Conservation (phyloP, 2,329 filamentous ascomycete genomes). For the Ceratocystis colombiana region DNA sequence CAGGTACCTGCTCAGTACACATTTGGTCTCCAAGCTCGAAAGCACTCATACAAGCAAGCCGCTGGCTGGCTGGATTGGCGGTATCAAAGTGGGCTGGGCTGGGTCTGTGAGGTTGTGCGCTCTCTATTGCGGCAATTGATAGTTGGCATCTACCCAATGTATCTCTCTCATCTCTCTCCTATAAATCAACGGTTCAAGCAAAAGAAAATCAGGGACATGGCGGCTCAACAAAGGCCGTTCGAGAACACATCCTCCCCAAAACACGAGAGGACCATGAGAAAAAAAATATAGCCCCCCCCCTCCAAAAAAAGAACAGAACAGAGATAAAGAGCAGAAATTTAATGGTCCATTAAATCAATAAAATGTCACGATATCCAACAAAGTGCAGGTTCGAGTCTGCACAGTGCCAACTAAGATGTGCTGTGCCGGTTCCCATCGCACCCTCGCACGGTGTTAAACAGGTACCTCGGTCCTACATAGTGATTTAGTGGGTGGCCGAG, state of each 20-base stretch:
- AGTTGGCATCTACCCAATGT: neutral
- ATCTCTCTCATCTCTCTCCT: neutral
- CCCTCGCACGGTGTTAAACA: constrained; percentile 4
- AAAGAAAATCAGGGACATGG: neutral
- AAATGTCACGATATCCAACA: neutral
- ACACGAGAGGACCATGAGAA: constrained; percentile 8
- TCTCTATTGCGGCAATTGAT: neutral
- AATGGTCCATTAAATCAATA: constrained; percentile 6
- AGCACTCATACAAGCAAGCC: neutral
- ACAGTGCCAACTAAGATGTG: neutral
- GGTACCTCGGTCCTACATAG: neutral
- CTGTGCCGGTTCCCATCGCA: neutral
- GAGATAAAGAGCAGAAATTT: neutral
- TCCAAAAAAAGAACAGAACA: neutral
- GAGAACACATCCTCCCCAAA: constrained; percentile 8
- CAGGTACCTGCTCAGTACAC: constrained; percentile 6
- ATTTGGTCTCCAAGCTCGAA: neutral
- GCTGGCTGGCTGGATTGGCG: neutral
- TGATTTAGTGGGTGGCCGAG: neutral
- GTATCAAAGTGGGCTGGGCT: neutral
- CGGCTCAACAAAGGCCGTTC: constrained; percentile 14
- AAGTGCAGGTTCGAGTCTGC: neutral
- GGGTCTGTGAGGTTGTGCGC: neutral
- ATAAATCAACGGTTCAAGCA: neutral
- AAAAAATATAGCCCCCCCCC: neutral